These are phyloP conservation scores for Wolfiporia cocos DNA, from an alignment of 1,284 basidiomycete genomes.

Conservation along the genomic window DNA sequence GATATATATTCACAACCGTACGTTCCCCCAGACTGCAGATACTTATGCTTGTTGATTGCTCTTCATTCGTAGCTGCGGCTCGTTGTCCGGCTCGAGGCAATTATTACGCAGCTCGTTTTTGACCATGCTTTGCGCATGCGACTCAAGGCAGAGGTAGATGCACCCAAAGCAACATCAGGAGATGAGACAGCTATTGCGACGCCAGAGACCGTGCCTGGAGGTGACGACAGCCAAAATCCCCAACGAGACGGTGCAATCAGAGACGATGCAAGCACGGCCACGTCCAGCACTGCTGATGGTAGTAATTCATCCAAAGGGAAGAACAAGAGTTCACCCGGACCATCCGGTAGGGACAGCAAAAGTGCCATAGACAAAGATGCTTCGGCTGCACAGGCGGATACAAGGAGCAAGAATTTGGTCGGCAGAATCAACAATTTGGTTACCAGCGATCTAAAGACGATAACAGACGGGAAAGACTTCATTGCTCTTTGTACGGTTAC, in stretches of 20 bases:
- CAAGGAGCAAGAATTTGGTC: slow-evolving; percentile 27
- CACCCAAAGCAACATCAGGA: neutral
- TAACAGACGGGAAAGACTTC: slow-evolving; percentile 12
- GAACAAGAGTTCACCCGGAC: neutral
- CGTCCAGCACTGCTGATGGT: too few species aligned
- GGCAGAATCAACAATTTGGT: slow-evolving; percentile 41
- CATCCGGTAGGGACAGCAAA: neutral
- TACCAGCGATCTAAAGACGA: slow-evolving; percentile 26
- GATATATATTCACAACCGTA: slow-evolving; percentile 20
- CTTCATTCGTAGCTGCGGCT: slow-evolving; percentile 26
- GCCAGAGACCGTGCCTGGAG: slow-evolving; percentile 17
- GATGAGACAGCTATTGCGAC: slow-evolving; percentile 5
- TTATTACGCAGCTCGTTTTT: slow-evolving; percentile 63
- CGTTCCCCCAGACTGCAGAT: neutral
- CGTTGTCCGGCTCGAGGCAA: slow-evolving; percentile 47
- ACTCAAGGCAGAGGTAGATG: slow-evolving; percentile 41
- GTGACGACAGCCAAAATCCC: too few species aligned
- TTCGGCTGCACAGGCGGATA: slow-evolving; percentile 2
- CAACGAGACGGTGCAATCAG: slow-evolving; percentile 4
- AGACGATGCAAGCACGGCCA: too few species aligned
- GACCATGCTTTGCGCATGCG: slow-evolving; percentile 62
- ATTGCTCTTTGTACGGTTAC: neutral
- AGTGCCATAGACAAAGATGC: slow-evolving; percentile 1
- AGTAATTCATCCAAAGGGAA: neutral
- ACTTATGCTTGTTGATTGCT: neutral